Evolutionary conservation across 2,329 filamentous ascomycete species (phyloP).

Genomic region (Fusarium xylarioides): DNA sequence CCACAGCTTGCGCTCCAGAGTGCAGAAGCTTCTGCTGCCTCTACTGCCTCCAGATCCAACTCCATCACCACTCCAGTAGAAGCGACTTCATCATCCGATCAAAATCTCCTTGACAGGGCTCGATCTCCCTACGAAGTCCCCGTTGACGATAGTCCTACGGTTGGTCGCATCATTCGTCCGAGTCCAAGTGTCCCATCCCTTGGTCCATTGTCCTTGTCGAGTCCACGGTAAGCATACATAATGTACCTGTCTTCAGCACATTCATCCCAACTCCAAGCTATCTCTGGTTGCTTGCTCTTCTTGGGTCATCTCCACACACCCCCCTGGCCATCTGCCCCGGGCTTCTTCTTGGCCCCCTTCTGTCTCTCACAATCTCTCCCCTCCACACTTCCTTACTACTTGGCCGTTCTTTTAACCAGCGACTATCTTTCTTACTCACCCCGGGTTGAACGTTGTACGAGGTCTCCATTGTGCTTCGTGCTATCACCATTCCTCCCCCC

Average conservation of each 20-base stretch:
- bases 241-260: slow-evolving; percentile 6
- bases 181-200: slow-evolving; percentile 33
- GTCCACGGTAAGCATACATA: slow-evolving; percentile 41
- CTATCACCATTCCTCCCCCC: slow-evolving; percentile 34
- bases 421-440: slow-evolving; percentile 22
- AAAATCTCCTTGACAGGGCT: slow-evolving; percentile 17
- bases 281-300: slow-evolving; percentile 15
- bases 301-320: slow-evolving; percentile 35
- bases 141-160: slow-evolving; percentile 58
- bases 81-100: slow-evolving; percentile 10
- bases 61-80: slow-evolving; percentile 25
- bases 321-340: slow-evolving; percentile 32
- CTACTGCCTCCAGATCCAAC: slow-evolving; percentile 25
- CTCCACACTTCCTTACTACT: slow-evolving; percentile 30
- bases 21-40: slow-evolving; percentile 49
- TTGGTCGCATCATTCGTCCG: slow-evolving; percentile 49
- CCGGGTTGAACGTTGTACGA: slow-evolving; percentile 38
- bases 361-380: slow-evolving; percentile 39
- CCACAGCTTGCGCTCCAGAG: slow-evolving; percentile 61
- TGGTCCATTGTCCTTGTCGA: slow-evolving; percentile 37
- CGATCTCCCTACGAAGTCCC: slow-evolving; percentile 36
- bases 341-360: slow-evolving; percentile 35
- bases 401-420: slow-evolving; percentile 28
- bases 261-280: slow-evolving; percentile 33
- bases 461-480: slow-evolving; percentile 34